Conservation (phyloP, 495 filamentous ascomycete species). For the Trichocladium uniseriatum region DNA sequence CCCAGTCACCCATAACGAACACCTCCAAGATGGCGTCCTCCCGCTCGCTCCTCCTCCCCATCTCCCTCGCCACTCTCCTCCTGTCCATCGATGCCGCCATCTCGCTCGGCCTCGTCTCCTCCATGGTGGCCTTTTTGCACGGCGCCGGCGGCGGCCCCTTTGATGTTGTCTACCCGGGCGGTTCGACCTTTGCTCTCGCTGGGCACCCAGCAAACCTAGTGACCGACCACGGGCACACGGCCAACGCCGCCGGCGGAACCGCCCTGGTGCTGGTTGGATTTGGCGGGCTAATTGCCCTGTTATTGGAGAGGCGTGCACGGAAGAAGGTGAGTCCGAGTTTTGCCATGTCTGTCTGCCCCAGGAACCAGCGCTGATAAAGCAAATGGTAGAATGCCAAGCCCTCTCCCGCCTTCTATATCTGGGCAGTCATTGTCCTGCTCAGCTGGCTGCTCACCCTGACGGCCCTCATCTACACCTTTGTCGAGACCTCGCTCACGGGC, state of each 20-base stretch:
- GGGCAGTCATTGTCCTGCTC: slow-evolving; percentile 34
- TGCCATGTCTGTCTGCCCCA: not conserved
- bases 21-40: not conserved
- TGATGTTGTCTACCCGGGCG: slow-evolving; percentile 21
- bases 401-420: slow-evolving; percentile 28
- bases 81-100: slow-evolving; percentile 37
- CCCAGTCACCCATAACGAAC: too few species aligned
- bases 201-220: slow-evolving; percentile 35
- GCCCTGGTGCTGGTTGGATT: slow-evolving; percentile 41
- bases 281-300: slow-evolving; percentile 35
- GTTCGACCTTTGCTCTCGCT: slow-evolving; percentile 26
- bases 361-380: too few species aligned
- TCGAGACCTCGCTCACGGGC: slow-evolving; percentile 33
- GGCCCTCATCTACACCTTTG: slow-evolving; percentile 38
- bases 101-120: slow-evolving; percentile 38
- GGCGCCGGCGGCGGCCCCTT: slow-evolving; percentile 29
- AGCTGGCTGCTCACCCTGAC: slow-evolving; percentile 38
- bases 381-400: slow-evolving; percentile 5
- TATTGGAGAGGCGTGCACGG: slow-evolving; percentile 24
- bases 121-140: slow-evolving; percentile 42
- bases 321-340: slow-evolving; percentile 9
- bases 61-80: slow-evolving; percentile 10
- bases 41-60: not conserved
- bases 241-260: slow-evolving; percentile 43
- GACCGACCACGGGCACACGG: slow-evolving; percentile 39